Base-by-base conservation (phyloP, 2,329 filamentous ascomycete species). In the Claviceps citrina region DNA sequence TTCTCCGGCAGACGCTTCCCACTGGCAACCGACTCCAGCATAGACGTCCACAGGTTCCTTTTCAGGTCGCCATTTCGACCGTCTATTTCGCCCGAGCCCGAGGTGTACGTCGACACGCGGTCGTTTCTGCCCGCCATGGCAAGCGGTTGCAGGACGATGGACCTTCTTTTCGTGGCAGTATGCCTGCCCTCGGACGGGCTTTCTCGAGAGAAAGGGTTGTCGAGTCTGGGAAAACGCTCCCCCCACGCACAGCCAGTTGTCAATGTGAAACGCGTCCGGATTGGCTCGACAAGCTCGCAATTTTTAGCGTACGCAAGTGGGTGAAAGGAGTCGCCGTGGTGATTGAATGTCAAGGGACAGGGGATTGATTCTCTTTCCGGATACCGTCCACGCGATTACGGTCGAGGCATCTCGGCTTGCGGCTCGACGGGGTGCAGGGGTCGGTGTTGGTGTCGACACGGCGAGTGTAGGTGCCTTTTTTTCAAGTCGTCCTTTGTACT, bases 1-100 rank as follows among this genome's bases (percentile, higher is more conserved):
- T 94, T 95, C 63, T 94, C 85, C 5, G 86, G 84, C 53, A 95
- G 66, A 50, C 82, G 75, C 67, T 91, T 93, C 49, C 84, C 85
- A 61, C 83, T 93, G 51, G 87, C 85, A 50, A 91, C 87, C 39
- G 76, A 80, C 60, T 93, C 84, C 49, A 95, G 71, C 81, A 95
- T 84, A 33, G 84, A 86, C 45, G 82, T 87, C 89, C 89, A 95
- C 61, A 95, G 79, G 57, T 93, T 84, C 62, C 84, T 84, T 65
- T 84, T 87, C 47, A 80, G 79, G 51, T 82, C 79, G 60, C 67
- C 72, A 63, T 74, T 71, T 48, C 70, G 71, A 51, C 63, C 63
- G 36, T 75, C 73, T 42, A 67, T 66, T n/a, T 62, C 59, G 44
- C 68, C 68, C 47, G 66, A 76, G 48, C 62, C 70, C 50, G 63